A percentile compares a stretch with the other conserved stretches of the same genome.
Evolutionary conservation across 2,329 filamentous ascomycete species (phyloP).

Genomic region (Aspergillus tanneri): DNA sequence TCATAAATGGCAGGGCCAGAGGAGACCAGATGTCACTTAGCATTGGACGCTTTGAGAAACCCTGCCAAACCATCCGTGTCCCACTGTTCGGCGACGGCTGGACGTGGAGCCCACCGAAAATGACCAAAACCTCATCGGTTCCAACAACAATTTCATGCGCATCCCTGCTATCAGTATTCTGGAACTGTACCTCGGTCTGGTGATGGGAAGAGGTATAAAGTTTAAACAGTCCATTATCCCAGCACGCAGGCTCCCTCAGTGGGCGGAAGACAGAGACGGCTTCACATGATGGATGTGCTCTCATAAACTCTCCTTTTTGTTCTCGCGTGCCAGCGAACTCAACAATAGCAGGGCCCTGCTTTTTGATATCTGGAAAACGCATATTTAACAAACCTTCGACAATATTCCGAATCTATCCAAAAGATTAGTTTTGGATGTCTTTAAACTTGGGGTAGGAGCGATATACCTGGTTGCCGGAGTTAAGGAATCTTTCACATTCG

Average conservation of each 20-base stretch:
- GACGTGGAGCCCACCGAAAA: neutral
- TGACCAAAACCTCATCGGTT: neutral
- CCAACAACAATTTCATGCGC: neutral
- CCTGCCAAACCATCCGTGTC: neutral
- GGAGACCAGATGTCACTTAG: neutral
- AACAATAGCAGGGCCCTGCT: neutral
- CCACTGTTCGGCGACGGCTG: neutral
- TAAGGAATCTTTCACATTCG: neutral
- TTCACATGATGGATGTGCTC: neutral
- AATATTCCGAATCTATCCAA: neutral
- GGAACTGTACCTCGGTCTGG: neutral
- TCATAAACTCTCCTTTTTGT: neutral
- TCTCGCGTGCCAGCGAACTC: neutral
- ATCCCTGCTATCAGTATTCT: neutral
- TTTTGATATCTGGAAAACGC: neutral
- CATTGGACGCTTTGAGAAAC: neutral
- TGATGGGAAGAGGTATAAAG: neutral
- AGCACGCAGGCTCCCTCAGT: neutral
- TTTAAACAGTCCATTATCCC: neutral
- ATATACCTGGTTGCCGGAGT: neutral
- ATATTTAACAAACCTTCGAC: neutral
- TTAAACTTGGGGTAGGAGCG: neutral
- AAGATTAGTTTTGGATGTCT: neutral
- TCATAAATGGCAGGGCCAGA: neutral
- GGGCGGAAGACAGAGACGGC: neutral